Conservation (phyloP, 2,329 filamentous ascomycete genomes). For the Elsinoe perseae region DNA sequence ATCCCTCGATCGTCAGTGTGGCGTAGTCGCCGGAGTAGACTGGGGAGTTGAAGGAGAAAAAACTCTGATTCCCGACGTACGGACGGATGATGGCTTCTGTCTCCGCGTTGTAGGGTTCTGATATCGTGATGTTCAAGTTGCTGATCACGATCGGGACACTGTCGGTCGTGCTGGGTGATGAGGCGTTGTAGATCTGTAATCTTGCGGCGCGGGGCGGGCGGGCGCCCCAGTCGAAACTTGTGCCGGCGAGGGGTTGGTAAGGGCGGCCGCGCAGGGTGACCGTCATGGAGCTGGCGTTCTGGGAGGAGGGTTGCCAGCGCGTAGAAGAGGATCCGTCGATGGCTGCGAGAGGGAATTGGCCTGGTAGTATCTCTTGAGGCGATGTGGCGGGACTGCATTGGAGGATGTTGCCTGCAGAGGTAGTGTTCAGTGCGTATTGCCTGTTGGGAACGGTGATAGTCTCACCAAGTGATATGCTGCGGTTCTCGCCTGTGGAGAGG, state of each 20-base stretch:
- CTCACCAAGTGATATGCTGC: conserved; percentile 38
- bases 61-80: conserved; percentile 40
- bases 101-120: conserved; percentile 34
- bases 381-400: conserved; percentile 53
- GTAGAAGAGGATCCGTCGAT: conserved; percentile 60
- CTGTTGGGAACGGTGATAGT: conserved; percentile 39
- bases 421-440: conserved; percentile 36
- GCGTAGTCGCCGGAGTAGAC: conserved; percentile 40
- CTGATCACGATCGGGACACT: conserved; percentile 21
- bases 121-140: conserved; percentile 33
- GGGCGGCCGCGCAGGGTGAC: conserved; percentile 41
- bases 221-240: conserved; percentile 55
- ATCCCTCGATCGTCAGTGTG: conserved; percentile 43
- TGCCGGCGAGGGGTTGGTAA: conserved; percentile 38
- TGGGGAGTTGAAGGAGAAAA: conserved; percentile 32
- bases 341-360: conserved; percentile 61
- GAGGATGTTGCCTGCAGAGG: conserved; percentile 47
- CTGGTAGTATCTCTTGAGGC: conserved; percentile 45
- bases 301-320: conserved; percentile 54
- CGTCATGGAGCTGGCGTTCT: conserved; percentile 49
- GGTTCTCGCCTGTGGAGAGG: conserved; percentile 34
- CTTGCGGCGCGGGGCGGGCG: conserved; percentile 47
- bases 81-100: conserved; percentile 32
- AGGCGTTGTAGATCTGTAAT: conserved; percentile 49
- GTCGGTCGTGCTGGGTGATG: conserved; percentile 26